Evolutionary conservation across 2,329 filamentous ascomycete genomes (phyloP).

Genomic region (Colletotrichum sp.): DNA sequence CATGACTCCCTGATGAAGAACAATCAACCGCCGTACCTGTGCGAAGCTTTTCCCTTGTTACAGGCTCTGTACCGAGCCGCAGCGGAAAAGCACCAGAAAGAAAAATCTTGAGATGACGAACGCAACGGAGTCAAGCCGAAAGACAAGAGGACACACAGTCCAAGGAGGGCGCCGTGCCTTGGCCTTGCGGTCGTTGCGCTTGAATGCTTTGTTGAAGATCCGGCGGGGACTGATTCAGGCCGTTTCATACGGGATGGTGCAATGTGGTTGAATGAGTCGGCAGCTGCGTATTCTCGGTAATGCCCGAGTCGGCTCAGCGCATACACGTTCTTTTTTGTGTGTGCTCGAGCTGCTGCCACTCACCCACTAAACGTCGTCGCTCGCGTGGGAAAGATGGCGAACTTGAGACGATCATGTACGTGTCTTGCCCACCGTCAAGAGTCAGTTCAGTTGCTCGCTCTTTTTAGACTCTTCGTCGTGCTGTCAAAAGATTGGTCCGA

Average conservation of each 20-base stretch:
- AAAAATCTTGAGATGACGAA: neutral
- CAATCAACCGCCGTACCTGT: neutral
- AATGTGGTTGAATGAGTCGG: neutral
- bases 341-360: neutral
- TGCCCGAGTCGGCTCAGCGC: neutral
- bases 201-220: neutral
- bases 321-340: neutral
- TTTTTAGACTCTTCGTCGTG: neutral
- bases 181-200: neutral
- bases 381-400: neutral
- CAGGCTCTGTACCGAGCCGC: neutral
- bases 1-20: neutral
- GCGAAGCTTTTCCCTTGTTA: neutral
- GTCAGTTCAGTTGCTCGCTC: neutral
- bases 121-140: neutral
- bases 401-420: slow-evolving; percentile 10
- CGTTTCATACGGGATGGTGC: slow-evolving; percentile 13
- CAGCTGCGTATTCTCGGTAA: neutral
- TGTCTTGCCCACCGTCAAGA: neutral
- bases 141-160: neutral
- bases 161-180: neutral
- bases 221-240: slow-evolving; percentile 13
- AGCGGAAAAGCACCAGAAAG: neutral
- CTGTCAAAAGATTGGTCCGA: neutral
- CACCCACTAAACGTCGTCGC: neutral